Evolutionary conservation across 176 grass and related monocot species (phyloP), one percentile per base, ranked within the genome.

Genomic region (Aechmea fasciata): DNA sequence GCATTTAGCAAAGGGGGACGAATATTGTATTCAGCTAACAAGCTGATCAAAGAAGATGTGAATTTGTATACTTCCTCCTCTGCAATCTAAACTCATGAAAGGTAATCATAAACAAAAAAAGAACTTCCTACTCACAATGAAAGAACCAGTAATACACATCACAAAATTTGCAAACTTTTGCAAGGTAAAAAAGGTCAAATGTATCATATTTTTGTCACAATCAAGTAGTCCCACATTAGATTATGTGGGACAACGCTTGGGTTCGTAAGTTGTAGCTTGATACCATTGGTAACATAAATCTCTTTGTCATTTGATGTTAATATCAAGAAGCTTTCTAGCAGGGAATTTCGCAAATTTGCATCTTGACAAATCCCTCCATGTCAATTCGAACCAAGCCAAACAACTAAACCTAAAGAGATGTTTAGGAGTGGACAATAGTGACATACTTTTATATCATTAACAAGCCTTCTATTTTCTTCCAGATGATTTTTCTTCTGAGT

Each of bases 11-110:
- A 71, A 82, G 87, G 84, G 41, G 94, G 87, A 20, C 80, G 84
- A 23, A 99, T 69, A 83, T 84, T 77, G 55, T 88, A 83, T 70
- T 99, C 90, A 24, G 72, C 87, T 82, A 99, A 74, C 69, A 99
- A 79, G 64, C 79, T 83, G 75, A 99, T 84, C 87, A 99, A 90
- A 22, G 87, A 99, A 63, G 89, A 93, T 82, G 87, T 99, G 77
- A 93, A 90, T 73, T 79, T 68, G 71, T 87, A 93, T 70, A 93
- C 63, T 76, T 99, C 94, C 79, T 88, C 90, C 82, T 93, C 94
- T 70, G 77, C 84, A 87, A 25, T 71, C 94, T 99, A 89, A 54
- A 93, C 11, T 59, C 67, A 57, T 59, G 33, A 69, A 11, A 47
- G 70, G 33, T 26, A 49, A 75, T 71, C 59, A 17, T 57, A 15